Conservation (phyloP, 345 rosid species). For the thale cress (Arabidopsis thaliana) region DNA sequence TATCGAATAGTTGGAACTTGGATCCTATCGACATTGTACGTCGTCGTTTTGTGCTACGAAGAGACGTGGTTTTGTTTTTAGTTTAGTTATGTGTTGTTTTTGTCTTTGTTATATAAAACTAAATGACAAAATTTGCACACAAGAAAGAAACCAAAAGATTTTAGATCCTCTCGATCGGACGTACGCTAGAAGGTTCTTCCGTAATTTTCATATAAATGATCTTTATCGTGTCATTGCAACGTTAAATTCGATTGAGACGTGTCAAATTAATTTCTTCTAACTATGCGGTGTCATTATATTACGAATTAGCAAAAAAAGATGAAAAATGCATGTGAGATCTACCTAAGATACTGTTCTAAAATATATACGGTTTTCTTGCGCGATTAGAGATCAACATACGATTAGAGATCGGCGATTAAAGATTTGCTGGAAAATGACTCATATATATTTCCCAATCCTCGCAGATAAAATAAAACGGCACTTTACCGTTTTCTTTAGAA, state of each 20-base stretch:
- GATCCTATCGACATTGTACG: conserved; percentile 18
- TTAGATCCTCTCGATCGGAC: background rate
- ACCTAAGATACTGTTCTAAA: background rate
- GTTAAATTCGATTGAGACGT: conserved; percentile 38
- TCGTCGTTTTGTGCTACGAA: conserved; percentile 21
- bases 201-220: background rate
- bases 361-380: background rate
- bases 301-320: background rate
- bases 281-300: conserved; percentile 9
- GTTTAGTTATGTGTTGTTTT: conserved; percentile 6
- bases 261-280: conserved; percentile 17
- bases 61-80: conserved; percentile 33
- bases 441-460: background rate
- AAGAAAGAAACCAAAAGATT: conserved; percentile 25
- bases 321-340: background rate
- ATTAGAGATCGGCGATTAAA: background rate
- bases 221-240: conserved; percentile 36
- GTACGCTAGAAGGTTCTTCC: conserved; percentile 13
- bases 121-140: conserved; percentile 24
- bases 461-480: background rate
- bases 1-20: conserved; percentile 30
- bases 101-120: conserved; percentile 24
- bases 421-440: background rate
- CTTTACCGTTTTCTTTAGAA: background rate
- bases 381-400: background rate